Evolutionary conservation across 2,329 filamentous ascomycete genomes (phyloP), one percentile per base, ranked within the genome.

Genomic region (Pseudomassariella vexata): DNA sequence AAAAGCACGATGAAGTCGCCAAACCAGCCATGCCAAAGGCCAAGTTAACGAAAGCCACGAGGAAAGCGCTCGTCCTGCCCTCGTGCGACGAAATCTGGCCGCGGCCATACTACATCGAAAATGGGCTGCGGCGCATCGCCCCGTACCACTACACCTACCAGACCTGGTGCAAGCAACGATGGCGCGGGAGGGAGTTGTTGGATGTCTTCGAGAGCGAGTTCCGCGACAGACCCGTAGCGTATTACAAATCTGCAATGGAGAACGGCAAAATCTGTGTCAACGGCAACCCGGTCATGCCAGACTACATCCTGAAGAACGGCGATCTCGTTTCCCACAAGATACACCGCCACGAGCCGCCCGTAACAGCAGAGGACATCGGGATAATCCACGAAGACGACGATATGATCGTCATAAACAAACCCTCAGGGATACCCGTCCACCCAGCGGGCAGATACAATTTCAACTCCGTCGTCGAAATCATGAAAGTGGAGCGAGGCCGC

Each of bases 321-420:
- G 85, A 95, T 52, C 65, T 94, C 35, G 82, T 98, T 34, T 90
- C 85, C 9, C 92, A 98, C 59, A 95, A 88, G 4, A 72, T 94
- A 39, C 92, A 98, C 58, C 83, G 92, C 10, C 92, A 98, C 56
- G 92, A 98, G 59, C 92, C 92, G 2, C 92, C 92, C 1, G 87
- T 95, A 19, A 89, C 86, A 2, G 80, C 79, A 11, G 76, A 85
- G 24, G 76, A 85, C 0, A 82, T 98, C 30, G 76, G 75, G 11
- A 73, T 95, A 27, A 79, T 98, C 23, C 84, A 95, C 59, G 92
- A 98, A 59, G 87, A 95, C 47, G 77, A 94, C 27, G 83, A 89
- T 45, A 82, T 98, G 67, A 83, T 98, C 37, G 89, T 96, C 40
- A 94, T 98, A 56, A 88, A 95, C 64, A 98, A 98, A 59, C 92